Evolutionary conservation across 805 yeast species (phyloP), one percentile per base, ranked within the genome.

Genomic region (Ogataea angusta): DNA sequence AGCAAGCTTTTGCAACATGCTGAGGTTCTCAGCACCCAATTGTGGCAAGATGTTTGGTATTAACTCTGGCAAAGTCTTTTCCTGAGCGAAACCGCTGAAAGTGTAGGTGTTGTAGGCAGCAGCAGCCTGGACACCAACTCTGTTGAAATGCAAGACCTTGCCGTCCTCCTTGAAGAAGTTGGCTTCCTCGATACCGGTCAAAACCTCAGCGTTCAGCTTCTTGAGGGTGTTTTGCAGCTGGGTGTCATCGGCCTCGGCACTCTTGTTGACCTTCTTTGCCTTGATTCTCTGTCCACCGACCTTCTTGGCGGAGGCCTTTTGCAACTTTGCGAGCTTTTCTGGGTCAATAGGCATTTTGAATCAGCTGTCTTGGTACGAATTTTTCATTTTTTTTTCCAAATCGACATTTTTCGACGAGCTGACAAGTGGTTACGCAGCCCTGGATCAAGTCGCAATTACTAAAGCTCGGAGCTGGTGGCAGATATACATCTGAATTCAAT

Each of bases 131-230:
- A 90, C 93, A 72, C 93, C 95, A 54, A 93, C 96, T 69, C 93
- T 84, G 77, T 85, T 81, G 79, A 93, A 88, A 75, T 91, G 96
- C 69, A 91, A 73, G 52, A 93, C 96, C 65, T 82, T 84, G 64
- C 97, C 97, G 68, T 91, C 96, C 52, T 88, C 96, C 70, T 77
- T 85, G 85, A 93, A 90, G 77, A 91, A 86, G 80, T 90, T 91
- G 62, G 96, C 98, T 76, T 91, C 97, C 67, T 88, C 95, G 60
- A 91, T 82, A 61, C 85, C 88, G 54, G 85, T 89, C 57, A 91
- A 72, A 60, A 88, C 84, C 70, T 84, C 86, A 53, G 90, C 95
- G 70, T 85, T 83, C 67, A 91, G 76, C 74, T 90, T 89, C 68
- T 81, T 83, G 70, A 91, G 75, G 62, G 91, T 80, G 57, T 82